Evolutionary conservation across 257 asterid species (phyloP).

Genomic region (Linderniella brevidens): DNA sequence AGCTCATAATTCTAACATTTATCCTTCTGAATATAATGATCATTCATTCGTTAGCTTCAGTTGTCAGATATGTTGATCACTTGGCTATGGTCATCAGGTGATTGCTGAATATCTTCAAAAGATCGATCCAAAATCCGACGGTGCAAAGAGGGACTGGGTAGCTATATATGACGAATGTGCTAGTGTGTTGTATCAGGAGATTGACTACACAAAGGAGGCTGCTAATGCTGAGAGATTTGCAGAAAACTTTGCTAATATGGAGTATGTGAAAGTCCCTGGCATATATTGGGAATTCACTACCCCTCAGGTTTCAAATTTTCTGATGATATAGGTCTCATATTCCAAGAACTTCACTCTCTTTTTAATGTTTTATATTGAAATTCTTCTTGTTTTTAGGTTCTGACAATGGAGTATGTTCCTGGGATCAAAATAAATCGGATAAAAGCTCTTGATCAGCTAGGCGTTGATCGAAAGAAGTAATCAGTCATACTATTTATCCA

Average conservation of each 20-base stretch:
- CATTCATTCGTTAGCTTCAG: neutral
- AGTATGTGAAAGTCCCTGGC: constrained; percentile 72
- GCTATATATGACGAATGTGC: constrained; percentile 98
- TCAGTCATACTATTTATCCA: neutral
- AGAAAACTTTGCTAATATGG: constrained; percentile 56
- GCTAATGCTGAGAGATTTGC: constrained; percentile 78
- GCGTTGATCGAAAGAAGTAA: constrained; percentile 83
- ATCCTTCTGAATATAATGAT: neutral
- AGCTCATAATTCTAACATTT: neutral
- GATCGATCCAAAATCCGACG: constrained; percentile 95
- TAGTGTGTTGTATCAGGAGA: constrained; percentile 86
- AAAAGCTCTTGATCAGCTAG: constrained; percentile 73
- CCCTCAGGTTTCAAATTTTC: constrained; percentile 51
- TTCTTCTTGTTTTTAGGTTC: constrained; percentile 29
- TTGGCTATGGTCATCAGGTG: constrained; percentile 40
- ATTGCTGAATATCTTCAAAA: constrained; percentile 96
- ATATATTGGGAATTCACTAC: constrained; percentile 84
- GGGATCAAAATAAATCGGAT: constrained; percentile 87
- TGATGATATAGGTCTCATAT: constrained; percentile 1
- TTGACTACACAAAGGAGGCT: constrained; percentile 91
- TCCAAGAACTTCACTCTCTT: constrained; percentile 11
- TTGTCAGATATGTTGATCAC: constrained; percentile 5
- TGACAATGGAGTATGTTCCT: constrained; percentile 90
- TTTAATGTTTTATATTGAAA: constrained; percentile 3
- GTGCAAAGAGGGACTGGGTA: constrained; percentile 99